These are phyloP conservation scores for Cornus controversa DNA, from an alignment of 148 eudicot species.

Conservation along the genomic window DNA sequence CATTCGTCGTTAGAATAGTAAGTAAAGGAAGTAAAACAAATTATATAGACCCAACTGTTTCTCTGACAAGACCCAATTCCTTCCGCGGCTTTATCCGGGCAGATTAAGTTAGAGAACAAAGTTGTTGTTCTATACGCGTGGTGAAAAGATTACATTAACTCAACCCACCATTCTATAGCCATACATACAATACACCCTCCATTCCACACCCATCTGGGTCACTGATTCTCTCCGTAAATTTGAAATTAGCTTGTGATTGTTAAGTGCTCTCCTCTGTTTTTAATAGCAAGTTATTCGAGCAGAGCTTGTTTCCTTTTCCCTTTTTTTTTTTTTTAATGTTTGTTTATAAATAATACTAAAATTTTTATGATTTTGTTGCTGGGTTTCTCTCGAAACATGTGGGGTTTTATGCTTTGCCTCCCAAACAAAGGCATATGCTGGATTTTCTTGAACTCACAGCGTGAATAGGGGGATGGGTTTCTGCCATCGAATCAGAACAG, in stretches of 20 bases:
- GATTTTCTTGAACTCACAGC: neutral
- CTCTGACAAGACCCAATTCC: neutral
- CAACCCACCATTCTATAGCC: neutral
- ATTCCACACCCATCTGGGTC: neutral
- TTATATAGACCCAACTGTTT: neutral
- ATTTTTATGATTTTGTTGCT: neutral
- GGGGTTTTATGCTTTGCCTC: neutral
- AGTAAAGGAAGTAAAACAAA: neutral
- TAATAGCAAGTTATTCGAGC: neutral
- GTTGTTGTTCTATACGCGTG: constrained; percentile 2
- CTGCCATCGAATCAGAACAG: neutral
- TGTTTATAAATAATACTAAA: neutral
- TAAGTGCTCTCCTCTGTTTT: neutral
- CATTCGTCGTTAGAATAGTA: neutral
- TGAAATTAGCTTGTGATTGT: neutral
- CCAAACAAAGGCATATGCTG: neutral
- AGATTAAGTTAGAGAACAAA: neutral
- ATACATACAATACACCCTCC: too few relatives aligned
- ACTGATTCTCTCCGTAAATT: neutral
- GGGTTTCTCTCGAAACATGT: neutral
- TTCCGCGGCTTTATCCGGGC: constrained; percentile 1
- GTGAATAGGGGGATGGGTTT: neutral
- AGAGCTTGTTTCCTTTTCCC: neutral
- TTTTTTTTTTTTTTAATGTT: too few relatives aligned
- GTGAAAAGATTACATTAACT: neutral